Percentiles rank a stretch among this genome's conserved stretches.
Evolutionary conservation across 257 asterid genomes (phyloP).

Genomic region (Jacaranda copaia): DNA sequence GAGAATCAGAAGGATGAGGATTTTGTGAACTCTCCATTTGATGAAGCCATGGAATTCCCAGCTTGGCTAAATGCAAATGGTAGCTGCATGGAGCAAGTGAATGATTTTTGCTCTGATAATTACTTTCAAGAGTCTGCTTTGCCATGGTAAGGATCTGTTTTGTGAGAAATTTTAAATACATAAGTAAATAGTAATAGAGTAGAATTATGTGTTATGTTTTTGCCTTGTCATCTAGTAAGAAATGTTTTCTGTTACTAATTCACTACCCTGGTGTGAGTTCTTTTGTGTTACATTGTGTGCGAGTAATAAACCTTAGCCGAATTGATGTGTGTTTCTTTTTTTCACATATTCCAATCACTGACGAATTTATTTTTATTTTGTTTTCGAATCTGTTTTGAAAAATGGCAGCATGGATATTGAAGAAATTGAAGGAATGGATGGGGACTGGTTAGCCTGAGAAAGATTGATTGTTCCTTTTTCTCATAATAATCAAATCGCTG

Average conservation of each 20-base stretch:
- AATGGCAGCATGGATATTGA: slow-evolving; percentile 88
- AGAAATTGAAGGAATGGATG: slow-evolving; percentile 92
- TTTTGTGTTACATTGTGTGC: not conserved
- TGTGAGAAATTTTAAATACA: not conserved
- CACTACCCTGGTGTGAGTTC: not conserved
- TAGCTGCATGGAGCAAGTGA: slow-evolving; percentile 60
- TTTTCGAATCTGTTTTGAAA: slow-evolving; percentile 15
- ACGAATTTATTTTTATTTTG: not conserved
- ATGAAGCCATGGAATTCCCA: slow-evolving; percentile 87
- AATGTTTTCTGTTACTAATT: slow-evolving; percentile 22
- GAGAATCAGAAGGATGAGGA: slow-evolving; percentile 49
- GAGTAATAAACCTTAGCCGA: not conserved
- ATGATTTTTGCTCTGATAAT: slow-evolving; percentile 60
- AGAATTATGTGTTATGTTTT: not conserved
- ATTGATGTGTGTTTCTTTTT: too few relatives aligned
- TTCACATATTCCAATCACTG: slow-evolving; percentile 16
- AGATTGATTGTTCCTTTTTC: slow-evolving; percentile 54
- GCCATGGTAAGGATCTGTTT: slow-evolving; percentile 74
- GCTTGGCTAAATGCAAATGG: slow-evolving; percentile 80
- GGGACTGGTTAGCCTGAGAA: slow-evolving; percentile 84
- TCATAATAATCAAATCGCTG: slow-evolving; percentile 56
- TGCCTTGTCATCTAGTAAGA: slow-evolving; percentile 27
- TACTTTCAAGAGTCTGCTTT: slow-evolving; percentile 79
- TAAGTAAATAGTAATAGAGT: not conserved
- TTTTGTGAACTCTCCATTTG: slow-evolving; percentile 60